These are phyloP conservation scores for Alternaria sp. DNA, from an alignment of 2,329 filamentous ascomycete genomes.

Conservation along the genomic window DNA sequence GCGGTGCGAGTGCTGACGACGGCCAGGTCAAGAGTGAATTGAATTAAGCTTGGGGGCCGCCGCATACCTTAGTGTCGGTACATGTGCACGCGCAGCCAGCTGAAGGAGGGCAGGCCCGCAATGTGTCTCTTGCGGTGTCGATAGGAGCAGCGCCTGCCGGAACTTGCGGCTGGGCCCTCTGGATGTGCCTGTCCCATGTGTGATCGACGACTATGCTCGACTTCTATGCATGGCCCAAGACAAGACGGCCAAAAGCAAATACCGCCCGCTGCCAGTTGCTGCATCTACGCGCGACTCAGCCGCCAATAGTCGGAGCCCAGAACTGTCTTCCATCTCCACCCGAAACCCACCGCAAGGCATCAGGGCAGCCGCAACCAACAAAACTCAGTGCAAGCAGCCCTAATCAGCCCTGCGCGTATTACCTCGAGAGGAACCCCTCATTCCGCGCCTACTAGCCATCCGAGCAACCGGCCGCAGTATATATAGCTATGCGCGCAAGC, in stretches of 20 bases:
- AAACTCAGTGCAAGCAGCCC: neutral
- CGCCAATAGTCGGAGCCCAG: neutral
- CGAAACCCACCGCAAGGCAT: neutral
- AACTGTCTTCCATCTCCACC: neutral
- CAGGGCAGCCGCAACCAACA: neutral
- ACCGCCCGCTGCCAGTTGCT: slow-evolving; percentile 2
- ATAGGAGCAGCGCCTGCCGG: slow-evolving; percentile 13
- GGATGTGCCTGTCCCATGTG: neutral
- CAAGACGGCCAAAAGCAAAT: slow-evolving; percentile 1
- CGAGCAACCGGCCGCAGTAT: neutral
- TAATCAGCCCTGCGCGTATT: neutral
- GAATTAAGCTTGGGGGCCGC: slow-evolving; percentile 20
- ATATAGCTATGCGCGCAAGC: neutral
- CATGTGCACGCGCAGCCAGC: slow-evolving; percentile 21
- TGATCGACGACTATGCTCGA: slow-evolving; percentile 1
- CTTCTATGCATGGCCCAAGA: neutral
- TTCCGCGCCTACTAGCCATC: neutral
- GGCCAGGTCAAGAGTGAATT: neutral
- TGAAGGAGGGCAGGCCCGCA: slow-evolving; percentile 24
- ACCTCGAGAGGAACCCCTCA: neutral
- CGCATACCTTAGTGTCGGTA: slow-evolving; percentile 22
- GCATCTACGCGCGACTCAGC: neutral
- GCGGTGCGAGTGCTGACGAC: neutral
- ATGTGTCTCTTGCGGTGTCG: slow-evolving; percentile 14
- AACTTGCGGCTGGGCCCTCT: slow-evolving; percentile 16